These are phyloP conservation scores for Epichloe baconii DNA, from an alignment of 2,329 filamentous ascomycete species.

Conservation along the genomic window DNA sequence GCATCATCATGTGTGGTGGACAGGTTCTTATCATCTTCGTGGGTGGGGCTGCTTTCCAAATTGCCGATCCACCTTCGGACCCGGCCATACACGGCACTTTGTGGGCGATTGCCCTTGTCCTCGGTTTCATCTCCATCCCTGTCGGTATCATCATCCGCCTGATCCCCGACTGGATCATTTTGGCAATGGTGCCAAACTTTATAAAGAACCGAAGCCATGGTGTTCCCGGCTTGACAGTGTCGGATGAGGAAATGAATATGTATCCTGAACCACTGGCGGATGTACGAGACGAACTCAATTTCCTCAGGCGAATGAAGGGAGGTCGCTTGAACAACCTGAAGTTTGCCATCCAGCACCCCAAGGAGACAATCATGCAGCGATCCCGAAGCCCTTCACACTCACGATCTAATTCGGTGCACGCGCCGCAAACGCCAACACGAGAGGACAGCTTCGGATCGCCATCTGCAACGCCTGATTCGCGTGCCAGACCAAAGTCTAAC, in stretches of 20 bases:
- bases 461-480: constrained; percentile 44
- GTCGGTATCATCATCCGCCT: constrained; percentile 70
- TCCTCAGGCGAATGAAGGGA: constrained; percentile 68
- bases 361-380: constrained; percentile 51
- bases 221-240: constrained; percentile 44
- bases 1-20: constrained; percentile 73
- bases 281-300: constrained; percentile 67
- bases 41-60: constrained; percentile 69
- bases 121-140: constrained; percentile 75
- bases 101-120: constrained; percentile 78
- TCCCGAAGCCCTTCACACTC: constrained; percentile 51
- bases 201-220: constrained; percentile 35
- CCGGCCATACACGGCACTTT: constrained; percentile 45
- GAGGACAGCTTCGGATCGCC: constrained; percentile 37
- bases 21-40: constrained; percentile 85
- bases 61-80: constrained; percentile 32
- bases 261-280: constrained; percentile 64
- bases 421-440: constrained; percentile 50
- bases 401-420: constrained; percentile 47
- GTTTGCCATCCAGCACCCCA: constrained; percentile 64
- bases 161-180: constrained; percentile 60
- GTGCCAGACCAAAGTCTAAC: constrained; percentile 54
- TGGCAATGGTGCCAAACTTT: constrained; percentile 37
- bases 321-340: constrained; percentile 71
- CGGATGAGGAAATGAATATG: constrained; percentile 51